Evolutionary conservation across 768 basidiomycete genomes (phyloP), one percentile per base, ranked within the genome.

Genomic region (Russula compacta): DNA sequence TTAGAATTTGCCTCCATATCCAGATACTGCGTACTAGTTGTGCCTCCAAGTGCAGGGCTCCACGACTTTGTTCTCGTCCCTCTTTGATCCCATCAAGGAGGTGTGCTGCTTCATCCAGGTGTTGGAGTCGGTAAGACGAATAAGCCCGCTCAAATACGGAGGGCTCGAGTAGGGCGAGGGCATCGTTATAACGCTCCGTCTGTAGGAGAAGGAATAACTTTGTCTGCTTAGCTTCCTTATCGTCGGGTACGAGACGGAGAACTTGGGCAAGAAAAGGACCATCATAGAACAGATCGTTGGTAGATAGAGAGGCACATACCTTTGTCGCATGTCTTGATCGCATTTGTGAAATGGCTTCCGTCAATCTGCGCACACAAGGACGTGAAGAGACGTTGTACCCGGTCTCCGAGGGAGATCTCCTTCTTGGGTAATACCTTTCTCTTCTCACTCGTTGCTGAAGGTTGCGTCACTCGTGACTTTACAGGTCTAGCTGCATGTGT

Each of bases 281-380:
- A 43, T 44, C 33, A 47, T 52, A 40, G 36, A 43, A 39, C 6
- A 44, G 36, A 48, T 36, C 17, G 24, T 17, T 10, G 9, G 43
- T 53, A 48, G 35, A 51, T 40, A 50, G 38, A 47, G 53, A 40
- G n/a, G 36, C 77, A 46, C 83, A 60, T 68, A 92, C 94, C 88
- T 77, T 92, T 93, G 73, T 92, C 87, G 76, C 91, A 94, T 64
- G 93, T 94, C 80, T 86, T 91, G 69, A 93, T 80, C 32, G 92
- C 92, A 68, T 92, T 92, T 47, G 75, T 73, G 70, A 92, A 86
- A 74, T 94, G 85, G 1, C 87, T 89, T n/a, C 87, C 91, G 64
- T 95, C 91, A 67, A 95, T 85, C 71, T 95, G 94, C 10, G 89
- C 87, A 70, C 83, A 86, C 4, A 97, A 75, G 42, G 89, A 88